Conservation (phyloP, 768 basidiomycete genomes). For the Pleurotus salmoneostramineus region DNA sequence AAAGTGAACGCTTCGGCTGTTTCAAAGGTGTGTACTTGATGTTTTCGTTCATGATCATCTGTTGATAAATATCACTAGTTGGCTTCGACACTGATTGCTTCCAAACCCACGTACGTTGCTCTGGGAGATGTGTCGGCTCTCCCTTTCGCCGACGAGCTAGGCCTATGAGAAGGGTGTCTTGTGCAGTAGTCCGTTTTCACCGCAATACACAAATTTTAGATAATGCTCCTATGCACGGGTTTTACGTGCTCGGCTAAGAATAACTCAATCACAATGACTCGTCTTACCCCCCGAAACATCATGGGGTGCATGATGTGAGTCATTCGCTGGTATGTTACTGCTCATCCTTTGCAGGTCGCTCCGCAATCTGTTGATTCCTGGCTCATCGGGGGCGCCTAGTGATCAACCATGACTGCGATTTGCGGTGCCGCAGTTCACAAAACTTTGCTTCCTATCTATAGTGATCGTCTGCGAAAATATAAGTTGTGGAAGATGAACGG, state of each 20-base stretch:
- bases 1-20: constrained; percentile 62
- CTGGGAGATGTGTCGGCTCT: constrained; percentile 75
- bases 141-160: constrained; percentile 83
- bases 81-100: constrained; percentile 59
- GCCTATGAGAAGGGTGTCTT: constrained; percentile 45
- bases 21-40: constrained; percentile 53
- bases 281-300: too few relatives aligned
- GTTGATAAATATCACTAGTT: constrained; percentile 36
- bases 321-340: too few relatives aligned
- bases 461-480: neutral
- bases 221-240: neutral
- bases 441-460: neutral
- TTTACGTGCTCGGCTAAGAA: neutral
- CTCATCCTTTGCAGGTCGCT: neutral
- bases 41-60: neutral
- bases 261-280: neutral
- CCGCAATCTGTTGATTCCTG: neutral
- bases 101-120: constrained; percentile 84
- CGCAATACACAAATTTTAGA: constrained; percentile 2
- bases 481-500: neutral
- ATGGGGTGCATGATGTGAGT: too few relatives aligned
- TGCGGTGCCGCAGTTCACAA: neutral
- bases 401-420: neutral
- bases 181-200: constrained; percentile 1
- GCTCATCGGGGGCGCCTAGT: neutral